Conservation (phyloP, 2,329 filamentous ascomycete species). For the Triangularia verruculosa region DNA sequence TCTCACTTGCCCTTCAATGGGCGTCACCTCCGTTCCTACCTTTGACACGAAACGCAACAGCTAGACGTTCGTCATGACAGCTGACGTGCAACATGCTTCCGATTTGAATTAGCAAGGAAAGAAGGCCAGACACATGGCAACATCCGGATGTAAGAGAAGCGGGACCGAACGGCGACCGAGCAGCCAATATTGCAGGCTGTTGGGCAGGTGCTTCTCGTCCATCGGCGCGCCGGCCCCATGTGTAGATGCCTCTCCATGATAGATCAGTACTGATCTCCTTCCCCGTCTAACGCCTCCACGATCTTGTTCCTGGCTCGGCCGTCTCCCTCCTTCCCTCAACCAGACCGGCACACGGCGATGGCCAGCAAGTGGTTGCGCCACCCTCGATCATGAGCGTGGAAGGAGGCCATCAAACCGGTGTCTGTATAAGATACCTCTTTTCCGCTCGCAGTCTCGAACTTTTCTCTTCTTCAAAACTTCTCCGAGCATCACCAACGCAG, state of each 20-base stretch:
- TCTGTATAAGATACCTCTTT: constrained; percentile 5
- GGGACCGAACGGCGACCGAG: background rate
- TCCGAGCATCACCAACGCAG: constrained; percentile 4
- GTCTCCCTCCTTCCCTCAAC: background rate
- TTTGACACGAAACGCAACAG: background rate
- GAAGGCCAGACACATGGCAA: background rate
- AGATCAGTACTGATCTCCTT: background rate
- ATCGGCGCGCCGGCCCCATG: too few relatives aligned
- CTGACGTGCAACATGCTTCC: background rate
- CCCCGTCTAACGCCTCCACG: background rate
- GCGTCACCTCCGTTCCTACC: background rate
- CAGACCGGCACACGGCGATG: background rate
- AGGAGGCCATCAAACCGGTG: background rate
- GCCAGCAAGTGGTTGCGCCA: background rate
- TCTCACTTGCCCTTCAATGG: background rate
- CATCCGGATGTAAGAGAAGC: background rate
- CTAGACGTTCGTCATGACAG: background rate
- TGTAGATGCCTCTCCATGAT: background rate
- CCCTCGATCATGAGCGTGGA: background rate
- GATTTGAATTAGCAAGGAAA: background rate
- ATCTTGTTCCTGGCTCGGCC: background rate
- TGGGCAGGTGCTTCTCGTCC: background rate
- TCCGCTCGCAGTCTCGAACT: background rate
- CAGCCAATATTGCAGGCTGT: background rate
- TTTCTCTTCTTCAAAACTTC: constrained; percentile 1